Base-by-base conservation (phyloP, 208 protist genomes). In the Acanthamoeba culbertsoni region DNA sequence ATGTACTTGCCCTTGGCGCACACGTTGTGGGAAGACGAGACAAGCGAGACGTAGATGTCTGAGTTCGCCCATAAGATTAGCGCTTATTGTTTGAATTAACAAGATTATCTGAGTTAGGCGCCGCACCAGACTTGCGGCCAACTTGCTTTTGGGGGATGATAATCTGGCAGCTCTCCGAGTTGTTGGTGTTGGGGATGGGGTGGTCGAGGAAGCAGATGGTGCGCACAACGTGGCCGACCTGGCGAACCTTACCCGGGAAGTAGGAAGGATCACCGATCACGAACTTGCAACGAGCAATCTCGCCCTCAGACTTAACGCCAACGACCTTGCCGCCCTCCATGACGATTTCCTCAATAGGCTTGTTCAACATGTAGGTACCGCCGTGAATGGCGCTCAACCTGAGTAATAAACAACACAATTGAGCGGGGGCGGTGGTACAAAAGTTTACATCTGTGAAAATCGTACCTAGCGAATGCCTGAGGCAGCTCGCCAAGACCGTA, bases 401-500 rank as follows among this genome's bases (percentile, higher is more conserved):
- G 16, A 77, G n/a, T n/a, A n/a, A 55, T 14, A 51, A 40, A 96
- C 95, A 35, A 77, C 89, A 55, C 95, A 95, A 45, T 28, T 33
- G n/a, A 31, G 18, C 26, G 88, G 51, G 48, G 43, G 82, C 2
- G 91, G 73, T 33, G 71, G 45, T 4, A 42, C n/a, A n/a, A n/a
- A n/a, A n/a, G n/a, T n/a, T n/a, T n/a, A 65, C 8, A 65, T 14
- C 5, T n/a, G 59, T 35, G 59, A 35, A 8, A 31, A 35, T 14
- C 90, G 75, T 53, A 96, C 93, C 96, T 96, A 3, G 98, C 98
- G 97, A 99, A 99, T 48, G 97, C 98, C 96, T 99, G 99, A 33
- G 99, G 99, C 20, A 99, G 96, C 94, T 99, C 99, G 93, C 99
- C 99, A 35, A 99, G 98, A 93, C 99, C 99, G 95, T 99, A 99